Conservation (phyloP, 257 asterid genomes). For the Penstemon newberryi region DNA sequence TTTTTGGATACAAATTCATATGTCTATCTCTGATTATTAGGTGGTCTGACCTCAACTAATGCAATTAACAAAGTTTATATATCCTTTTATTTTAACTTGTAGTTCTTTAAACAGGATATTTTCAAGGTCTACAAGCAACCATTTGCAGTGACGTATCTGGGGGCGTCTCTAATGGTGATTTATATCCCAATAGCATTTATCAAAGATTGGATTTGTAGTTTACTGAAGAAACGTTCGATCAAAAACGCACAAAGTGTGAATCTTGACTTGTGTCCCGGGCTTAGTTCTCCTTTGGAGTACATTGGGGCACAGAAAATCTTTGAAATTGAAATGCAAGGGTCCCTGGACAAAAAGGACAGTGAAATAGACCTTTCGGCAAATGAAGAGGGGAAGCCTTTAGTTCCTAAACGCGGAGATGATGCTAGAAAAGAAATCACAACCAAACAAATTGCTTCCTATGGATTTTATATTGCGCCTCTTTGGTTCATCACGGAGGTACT, state of each 20-base stretch:
- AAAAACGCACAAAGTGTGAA: conserved; percentile 36
- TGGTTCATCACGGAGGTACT: conserved; percentile 95
- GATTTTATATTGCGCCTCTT: conserved; percentile 91
- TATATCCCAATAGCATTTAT: conserved; percentile 87
- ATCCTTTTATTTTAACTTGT: not conserved
- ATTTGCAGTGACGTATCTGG: conserved; percentile 96
- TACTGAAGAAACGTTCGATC: conserved; percentile 51
- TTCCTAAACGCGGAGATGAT: conserved; percentile 46
- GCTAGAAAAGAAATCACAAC: conserved; percentile 57
- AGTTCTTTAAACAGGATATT: conserved; percentile 63
- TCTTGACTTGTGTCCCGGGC: conserved; percentile 37
- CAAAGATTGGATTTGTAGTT: conserved; percentile 64
- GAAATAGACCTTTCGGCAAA: conserved; percentile 50
- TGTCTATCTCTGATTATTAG: conserved; percentile 3
- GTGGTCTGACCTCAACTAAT: not conserved
- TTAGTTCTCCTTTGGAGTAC: conserved; percentile 61
- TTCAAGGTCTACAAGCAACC: conserved; percentile 94
- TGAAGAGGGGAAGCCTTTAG: conserved; percentile 71
- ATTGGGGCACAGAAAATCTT: conserved; percentile 58
- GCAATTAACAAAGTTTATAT: not conserved
- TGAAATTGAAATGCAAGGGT: conserved; percentile 69
- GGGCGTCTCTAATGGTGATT: conserved; percentile 93
- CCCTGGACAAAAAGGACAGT: conserved; percentile 63
- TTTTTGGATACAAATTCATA: conserved; percentile 4
- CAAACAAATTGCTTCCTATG: conserved; percentile 81